Evolutionary conservation across 495 filamentous ascomycete genomes (phyloP).

Genomic region (Annulohypoxylon bovei): DNA sequence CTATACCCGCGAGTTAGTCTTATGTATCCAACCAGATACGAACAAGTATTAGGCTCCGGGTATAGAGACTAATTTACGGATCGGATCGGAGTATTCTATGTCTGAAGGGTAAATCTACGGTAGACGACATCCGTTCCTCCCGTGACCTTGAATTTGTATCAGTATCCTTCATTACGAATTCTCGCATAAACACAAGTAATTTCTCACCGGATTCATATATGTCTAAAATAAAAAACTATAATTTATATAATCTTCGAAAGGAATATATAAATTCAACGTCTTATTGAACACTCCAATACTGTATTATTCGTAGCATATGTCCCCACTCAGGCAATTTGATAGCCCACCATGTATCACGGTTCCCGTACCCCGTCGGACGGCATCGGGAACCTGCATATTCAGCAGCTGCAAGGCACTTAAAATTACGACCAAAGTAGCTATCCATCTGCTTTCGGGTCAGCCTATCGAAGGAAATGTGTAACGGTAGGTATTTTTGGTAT

Average conservation of each 20-base stretch:
- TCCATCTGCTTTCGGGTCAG: not conserved
- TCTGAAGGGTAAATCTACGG: constrained; percentile 30
- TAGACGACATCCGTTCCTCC: constrained; percentile 32
- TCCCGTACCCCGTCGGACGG: constrained; percentile 32
- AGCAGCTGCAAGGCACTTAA: constrained; percentile 38
- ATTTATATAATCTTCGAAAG: not conserved
- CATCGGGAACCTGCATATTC: constrained; percentile 37
- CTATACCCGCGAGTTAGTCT: constrained; percentile 21
- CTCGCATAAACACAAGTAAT: not conserved
- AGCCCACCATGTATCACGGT: constrained; percentile 8
- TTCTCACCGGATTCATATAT: not conserved
- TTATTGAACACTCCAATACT: not conserved
- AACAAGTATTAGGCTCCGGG: constrained; percentile 2
- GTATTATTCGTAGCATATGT: not conserved
- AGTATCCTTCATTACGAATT: not conserved
- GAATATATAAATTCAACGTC: not conserved
- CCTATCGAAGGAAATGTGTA: not conserved
- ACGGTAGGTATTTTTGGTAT: not conserved
- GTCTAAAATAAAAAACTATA: too few relatives aligned
- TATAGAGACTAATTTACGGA: constrained; percentile 12
- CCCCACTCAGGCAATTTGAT: not conserved
- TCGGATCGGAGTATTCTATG: constrained; percentile 37
- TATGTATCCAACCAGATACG: constrained; percentile 1
- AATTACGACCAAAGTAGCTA: constrained; percentile 30
- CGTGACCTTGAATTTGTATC: not conserved